phyloP scores from a whole-genome alignment of 176 grass and related monocot species.

The Oryza longistaminata region DNA sequence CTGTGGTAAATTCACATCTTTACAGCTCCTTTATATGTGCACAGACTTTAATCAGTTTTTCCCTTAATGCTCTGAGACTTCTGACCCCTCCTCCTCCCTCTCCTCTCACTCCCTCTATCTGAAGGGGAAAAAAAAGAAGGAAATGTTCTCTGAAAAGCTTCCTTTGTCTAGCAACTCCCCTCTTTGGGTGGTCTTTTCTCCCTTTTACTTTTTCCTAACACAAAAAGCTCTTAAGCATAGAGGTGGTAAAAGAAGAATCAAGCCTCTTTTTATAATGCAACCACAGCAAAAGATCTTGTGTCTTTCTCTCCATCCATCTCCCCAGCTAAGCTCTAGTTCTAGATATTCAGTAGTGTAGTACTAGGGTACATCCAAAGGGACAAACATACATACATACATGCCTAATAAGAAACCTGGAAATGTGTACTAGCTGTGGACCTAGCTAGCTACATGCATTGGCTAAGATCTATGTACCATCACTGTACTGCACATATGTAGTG shows the following conservation, averaged over 20 bases:
- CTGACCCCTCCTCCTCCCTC: constrained; percentile 22
- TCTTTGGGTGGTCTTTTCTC: constrained; percentile 70
- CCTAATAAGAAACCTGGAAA: constrained; percentile 35
- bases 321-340: constrained; percentile 30
- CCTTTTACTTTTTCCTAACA: constrained; percentile 71
- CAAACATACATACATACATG: constrained; percentile 41
- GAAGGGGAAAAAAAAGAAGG: constrained; percentile 55
- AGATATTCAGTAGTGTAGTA: constrained; percentile 10
- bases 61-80: constrained; percentile 67
- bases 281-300: constrained; percentile 47
- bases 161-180: constrained; percentile 71
- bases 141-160: constrained; percentile 90
- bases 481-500: neutral
- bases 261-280: constrained; percentile 40
- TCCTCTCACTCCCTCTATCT: constrained; percentile 32
- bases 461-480: constrained; percentile 31
- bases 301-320: constrained; percentile 7
- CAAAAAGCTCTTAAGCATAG: constrained; percentile 42
- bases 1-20: constrained; percentile 66
- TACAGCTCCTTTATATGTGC: constrained; percentile 56
- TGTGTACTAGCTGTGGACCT: constrained; percentile 38
- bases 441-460: neutral
- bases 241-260: constrained; percentile 56
- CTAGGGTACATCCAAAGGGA: constrained; percentile 29
- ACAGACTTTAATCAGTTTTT: constrained; percentile 68